Evolutionary conservation across 116 monocot genomes (phyloP), one percentile per base, ranked within the genome.

Genomic region (Iris pallida): DNA sequence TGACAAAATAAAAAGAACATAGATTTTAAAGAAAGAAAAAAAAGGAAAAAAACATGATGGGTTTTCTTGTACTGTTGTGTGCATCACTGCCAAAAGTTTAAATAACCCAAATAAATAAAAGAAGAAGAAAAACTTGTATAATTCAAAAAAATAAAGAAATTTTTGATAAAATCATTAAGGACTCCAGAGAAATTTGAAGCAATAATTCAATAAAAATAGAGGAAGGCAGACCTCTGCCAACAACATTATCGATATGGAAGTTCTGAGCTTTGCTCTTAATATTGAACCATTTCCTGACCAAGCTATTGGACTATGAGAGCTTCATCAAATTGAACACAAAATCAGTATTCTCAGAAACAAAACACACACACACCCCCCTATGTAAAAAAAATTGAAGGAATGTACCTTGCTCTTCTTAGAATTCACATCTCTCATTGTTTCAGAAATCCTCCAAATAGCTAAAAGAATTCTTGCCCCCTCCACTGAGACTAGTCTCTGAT

Each of bases 391-490:
- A 63, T 40, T 65, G 14, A 56, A 44, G 20, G 20, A 10, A 54
- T 16, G 4, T 65, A 88, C 81, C 84, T 78, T 84, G 81, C 75
- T 87, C 66, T 83, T 87, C 80, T 75, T 83, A 12, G 72, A 59
- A 78, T 76, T 80, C 49, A 78, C 83, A 78, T 91, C 91, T 87
- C 87, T 96, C 96, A 96, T 96, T 80, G 87, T 91, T 82, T 65
- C 84, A 82, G 57, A 68, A 45, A 67, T 73, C 60, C 76, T 74
- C 80, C 83, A 76, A 78, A 69, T 69, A 88, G 68, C 75, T 64
- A 53, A 66, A 55, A 49, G 42, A 12, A 41, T 43, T 14, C 67
- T 53, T 16, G 16, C 43, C 57, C 52, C 53, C 45, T 45, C 16
- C 55, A 63, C 11, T 18, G 10, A 69, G n/a, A n/a, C n/a, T n/a